Evolutionary conservation across 1,284 basidiomycete species (phyloP).

Genomic region (Melampsora americana): DNA sequence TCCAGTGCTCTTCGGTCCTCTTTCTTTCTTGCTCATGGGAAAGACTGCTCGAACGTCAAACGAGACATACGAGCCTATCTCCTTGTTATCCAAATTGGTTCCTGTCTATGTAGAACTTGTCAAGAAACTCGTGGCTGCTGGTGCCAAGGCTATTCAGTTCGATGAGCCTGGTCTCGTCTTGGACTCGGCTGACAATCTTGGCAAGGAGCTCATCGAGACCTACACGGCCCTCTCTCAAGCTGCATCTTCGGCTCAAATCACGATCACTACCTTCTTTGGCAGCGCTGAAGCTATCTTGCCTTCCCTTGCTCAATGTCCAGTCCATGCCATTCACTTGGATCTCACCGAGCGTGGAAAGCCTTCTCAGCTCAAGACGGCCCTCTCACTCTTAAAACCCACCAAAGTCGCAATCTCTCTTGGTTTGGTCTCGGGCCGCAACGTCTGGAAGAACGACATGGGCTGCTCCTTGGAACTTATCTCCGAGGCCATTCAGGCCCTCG

Average conservation of each 20-base stretch:
- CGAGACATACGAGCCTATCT: slow-evolving; percentile 82
- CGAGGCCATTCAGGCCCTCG: slow-evolving; percentile 77
- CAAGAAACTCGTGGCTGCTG: slow-evolving; percentile 83
- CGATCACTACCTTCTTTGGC: slow-evolving; percentile 75
- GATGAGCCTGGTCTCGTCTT: slow-evolving; percentile 96
- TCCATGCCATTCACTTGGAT: slow-evolving; percentile 94
- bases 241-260: slow-evolving; percentile 72
- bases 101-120: slow-evolving; percentile 91
- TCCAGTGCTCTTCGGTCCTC: slow-evolving; percentile 90
- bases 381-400: slow-evolving; percentile 79
- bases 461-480: slow-evolving; percentile 77
- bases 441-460: slow-evolving; percentile 97
- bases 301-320: slow-evolving; percentile 86
- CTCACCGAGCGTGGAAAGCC: slow-evolving; percentile 72
- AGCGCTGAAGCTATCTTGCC: slow-evolving; percentile 89
- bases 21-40: slow-evolving; percentile 91
- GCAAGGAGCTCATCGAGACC: slow-evolving; percentile 74
- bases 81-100: slow-evolving; percentile 82
- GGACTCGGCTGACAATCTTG: slow-evolving; percentile 75
- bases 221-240: slow-evolving; percentile 79
- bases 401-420: slow-evolving; percentile 84
- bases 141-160: slow-evolving; percentile 90
- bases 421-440: slow-evolving; percentile 96
- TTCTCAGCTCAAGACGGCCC: slow-evolving; percentile 77
- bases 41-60: slow-evolving; percentile 85